Conservation (phyloP, 768 basidiomycete species). For the Leccinum imitatum region DNA sequence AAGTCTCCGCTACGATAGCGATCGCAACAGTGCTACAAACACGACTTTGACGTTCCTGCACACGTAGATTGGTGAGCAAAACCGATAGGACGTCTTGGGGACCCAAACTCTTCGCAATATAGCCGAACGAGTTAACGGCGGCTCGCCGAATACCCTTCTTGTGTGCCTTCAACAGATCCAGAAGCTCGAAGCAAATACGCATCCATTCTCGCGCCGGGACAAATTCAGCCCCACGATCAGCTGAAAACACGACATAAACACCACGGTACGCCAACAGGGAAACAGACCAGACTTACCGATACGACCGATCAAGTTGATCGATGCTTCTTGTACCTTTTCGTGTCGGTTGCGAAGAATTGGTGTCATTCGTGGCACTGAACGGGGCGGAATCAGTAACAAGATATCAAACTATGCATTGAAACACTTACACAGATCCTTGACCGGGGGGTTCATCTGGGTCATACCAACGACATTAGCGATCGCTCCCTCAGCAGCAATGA, state of each 20-base stretch:
- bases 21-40: constrained; percentile 99
- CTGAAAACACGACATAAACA: constrained; percentile 34
- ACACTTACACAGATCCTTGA: constrained; percentile 93
- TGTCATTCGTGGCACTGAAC: constrained; percentile 94
- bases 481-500: constrained; percentile 97
- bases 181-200: constrained; percentile 98
- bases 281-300: constrained; percentile 49
- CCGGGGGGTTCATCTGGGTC: constrained; percentile 99
- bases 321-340: constrained; percentile 99
- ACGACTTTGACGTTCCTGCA: constrained; percentile 98
- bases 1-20: constrained; percentile 92
- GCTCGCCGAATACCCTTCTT: constrained; percentile 99
- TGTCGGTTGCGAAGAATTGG: constrained; percentile 99
- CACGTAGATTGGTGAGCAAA: constrained; percentile 91
- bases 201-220: constrained; percentile 99
- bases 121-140: constrained; percentile 99
- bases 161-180: constrained; percentile 97
- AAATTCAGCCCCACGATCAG: constrained; percentile 98
- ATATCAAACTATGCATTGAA: background rate
- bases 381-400: constrained; percentile 3
- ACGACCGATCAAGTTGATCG: constrained; percentile 99
- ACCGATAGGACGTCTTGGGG: constrained; percentile 98
- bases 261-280: background rate
- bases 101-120: constrained; percentile 98
- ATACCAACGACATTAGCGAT: constrained; percentile 99